These are phyloP conservation scores for Puya raimondii DNA, from an alignment of 176 grass and related monocot species.

Conservation along the genomic window DNA sequence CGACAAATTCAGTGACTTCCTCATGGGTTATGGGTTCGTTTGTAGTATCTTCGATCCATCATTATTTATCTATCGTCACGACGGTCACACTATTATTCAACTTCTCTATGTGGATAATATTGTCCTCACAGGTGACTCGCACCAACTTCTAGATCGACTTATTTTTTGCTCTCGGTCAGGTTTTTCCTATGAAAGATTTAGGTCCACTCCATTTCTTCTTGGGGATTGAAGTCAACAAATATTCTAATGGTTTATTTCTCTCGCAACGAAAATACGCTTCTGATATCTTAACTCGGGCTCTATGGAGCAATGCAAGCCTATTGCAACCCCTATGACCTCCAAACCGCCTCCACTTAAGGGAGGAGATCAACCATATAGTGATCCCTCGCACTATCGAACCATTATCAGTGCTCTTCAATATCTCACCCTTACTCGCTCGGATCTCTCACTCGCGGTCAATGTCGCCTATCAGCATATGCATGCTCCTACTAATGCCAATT, in stretches of 20 bases:
- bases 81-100: too few species aligned
- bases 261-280: neutral
- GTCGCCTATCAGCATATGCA: conserved; percentile 1
- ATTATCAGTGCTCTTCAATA: neutral
- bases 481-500: neutral
- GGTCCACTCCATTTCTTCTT: too few species aligned
- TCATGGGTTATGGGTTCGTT: too few species aligned
- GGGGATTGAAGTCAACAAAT: too few species aligned
- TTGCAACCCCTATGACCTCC: neutral
- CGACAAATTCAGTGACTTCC: too few species aligned
- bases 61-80: too few species aligned
- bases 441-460: neutral
- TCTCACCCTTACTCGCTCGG: neutral
- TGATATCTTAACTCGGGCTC: neutral
- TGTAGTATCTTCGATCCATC: too few species aligned
- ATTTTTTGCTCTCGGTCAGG: too few species aligned
- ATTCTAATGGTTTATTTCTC: neutral
- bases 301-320: neutral
- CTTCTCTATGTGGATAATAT: too few species aligned
- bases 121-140: too few species aligned
- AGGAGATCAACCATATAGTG: neutral
- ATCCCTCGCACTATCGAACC: neutral
- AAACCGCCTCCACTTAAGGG: neutral
- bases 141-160: too few species aligned
- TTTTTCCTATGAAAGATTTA: too few species aligned